Base-by-base conservation (phyloP, 2,329 filamentous ascomycete genomes). In the Exophiala dermatitidis region DNA sequence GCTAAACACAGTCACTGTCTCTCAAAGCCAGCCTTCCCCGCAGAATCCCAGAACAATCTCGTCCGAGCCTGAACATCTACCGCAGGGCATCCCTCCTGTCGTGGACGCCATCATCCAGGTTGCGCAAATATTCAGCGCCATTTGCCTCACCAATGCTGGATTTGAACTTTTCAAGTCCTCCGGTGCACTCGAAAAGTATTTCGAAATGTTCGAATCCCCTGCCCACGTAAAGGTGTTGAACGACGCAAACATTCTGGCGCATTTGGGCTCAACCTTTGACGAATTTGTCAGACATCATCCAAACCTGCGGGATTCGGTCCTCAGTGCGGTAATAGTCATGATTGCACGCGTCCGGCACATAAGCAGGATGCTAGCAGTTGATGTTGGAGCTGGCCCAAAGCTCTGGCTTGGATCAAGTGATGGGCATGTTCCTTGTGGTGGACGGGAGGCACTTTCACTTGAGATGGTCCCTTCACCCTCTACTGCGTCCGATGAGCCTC, bases 181-280 rank as follows among this genome's bases (percentile, higher is more conserved):
- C 0, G 78, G 82, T 53, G 90, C 89, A 1, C 77, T 98, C 42
- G 84, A 90, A 52, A 87, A 83, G 62, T 97, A 90, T 67, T 86
- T 98, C 60, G 88, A 96, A 67, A 89, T 97, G n/a, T 98, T 98
- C 61, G 88, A 96, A 69, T 97, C 89, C 61, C 84, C 90, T 2
- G 79, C 83, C 10, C 94, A 99, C 69, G 83, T 98, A 53, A 88
- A 86, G 62, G 86, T 85, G 59, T 83, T 98, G 77, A 83, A 88
- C 58, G 91, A 95, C 60, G 74, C 79, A 3, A 82, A 85, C 34
- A 76, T 94, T 53, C 80, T 90, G 6, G 80, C 79, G 31, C 81
- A 82, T 37, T 79, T 98, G 46, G 93, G 93, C 7, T 81, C 80
- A 29, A 86, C 84, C 38, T 96, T 98, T 65, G 93, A 99, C 68